These are phyloP conservation scores for Daldinia eschscholtzii DNA, from an alignment of 2,329 filamentous ascomycete species.

Conservation along the genomic window DNA sequence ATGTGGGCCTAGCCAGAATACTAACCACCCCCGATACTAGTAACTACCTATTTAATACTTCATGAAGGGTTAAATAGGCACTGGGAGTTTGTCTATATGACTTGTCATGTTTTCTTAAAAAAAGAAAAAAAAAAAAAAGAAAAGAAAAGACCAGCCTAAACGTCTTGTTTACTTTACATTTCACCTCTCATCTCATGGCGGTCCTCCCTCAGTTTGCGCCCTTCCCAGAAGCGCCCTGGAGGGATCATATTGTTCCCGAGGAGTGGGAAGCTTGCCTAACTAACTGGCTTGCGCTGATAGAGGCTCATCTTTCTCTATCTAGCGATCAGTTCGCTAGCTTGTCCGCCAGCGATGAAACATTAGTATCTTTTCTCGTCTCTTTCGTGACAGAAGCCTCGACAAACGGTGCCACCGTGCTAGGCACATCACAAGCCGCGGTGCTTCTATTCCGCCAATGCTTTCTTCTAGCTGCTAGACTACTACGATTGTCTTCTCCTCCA, in stretches of 20 bases:
- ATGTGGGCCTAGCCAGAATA: conserved; percentile 22
- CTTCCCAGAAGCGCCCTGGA: conserved; percentile 78
- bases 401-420: conserved; percentile 53
- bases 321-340: conserved; percentile 66
- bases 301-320: conserved; percentile 72
- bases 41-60: conserved; percentile 4
- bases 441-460: conserved; percentile 74
- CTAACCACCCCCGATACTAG: neutral
- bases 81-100: neutral
- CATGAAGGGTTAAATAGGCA: neutral
- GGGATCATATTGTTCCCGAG: conserved; percentile 71
- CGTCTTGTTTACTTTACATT: neutral
- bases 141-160: neutral
- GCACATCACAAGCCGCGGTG: conserved; percentile 53
- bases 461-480: conserved; percentile 70
- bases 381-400: conserved; percentile 70
- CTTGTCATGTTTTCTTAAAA: neutral
- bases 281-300: conserved; percentile 78
- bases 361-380: conserved; percentile 73
- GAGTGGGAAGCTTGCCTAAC: conserved; percentile 85
- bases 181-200: conserved; percentile 52
- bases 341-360: conserved; percentile 68
- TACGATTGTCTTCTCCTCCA: conserved; percentile 61
- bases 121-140: neutral
- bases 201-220: conserved; percentile 79